Conservation (phyloP, 768 basidiomycete genomes). For the Strobilomyces confusus region DNA sequence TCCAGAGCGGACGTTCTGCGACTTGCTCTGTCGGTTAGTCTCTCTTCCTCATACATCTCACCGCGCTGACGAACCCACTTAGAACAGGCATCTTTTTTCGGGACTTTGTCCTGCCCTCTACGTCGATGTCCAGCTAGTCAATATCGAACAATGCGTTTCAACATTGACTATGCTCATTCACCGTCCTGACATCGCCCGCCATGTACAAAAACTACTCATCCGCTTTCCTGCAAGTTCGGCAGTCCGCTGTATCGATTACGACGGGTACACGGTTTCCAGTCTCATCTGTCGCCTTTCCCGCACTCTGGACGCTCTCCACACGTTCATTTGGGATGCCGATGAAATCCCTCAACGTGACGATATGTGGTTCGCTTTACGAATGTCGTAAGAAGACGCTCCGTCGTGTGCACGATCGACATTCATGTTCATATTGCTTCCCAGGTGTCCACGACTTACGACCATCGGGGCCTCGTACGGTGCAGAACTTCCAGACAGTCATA, state of each 20-base stretch:
- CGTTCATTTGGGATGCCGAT: constrained; percentile 71
- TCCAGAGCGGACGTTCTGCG: constrained; percentile 52
- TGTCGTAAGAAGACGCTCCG: constrained; percentile 43
- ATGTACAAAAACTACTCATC: constrained; percentile 58
- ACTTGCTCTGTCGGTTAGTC: constrained; percentile 57
- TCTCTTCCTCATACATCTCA: background rate
- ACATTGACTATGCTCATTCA: constrained; percentile 63
- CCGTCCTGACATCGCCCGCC: constrained; percentile 57
- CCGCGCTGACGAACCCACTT: constrained; percentile 2
- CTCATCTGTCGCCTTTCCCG: constrained; percentile 49
- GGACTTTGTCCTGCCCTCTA: constrained; percentile 59
- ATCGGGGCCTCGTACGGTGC: constrained; percentile 62
- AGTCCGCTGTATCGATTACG: constrained; percentile 6
- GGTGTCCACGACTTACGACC: constrained; percentile 63
- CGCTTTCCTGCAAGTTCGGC: constrained; percentile 32
- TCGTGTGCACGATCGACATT: background rate
- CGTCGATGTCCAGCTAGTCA: constrained; percentile 49
- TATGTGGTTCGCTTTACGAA: constrained; percentile 74
- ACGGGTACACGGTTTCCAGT: constrained; percentile 40
- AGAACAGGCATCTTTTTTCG: constrained; percentile 55
- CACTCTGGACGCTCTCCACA: constrained; percentile 59
- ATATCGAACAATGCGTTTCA: constrained; percentile 52
- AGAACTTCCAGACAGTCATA: constrained; percentile 51
- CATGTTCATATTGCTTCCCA: constrained; percentile 24
- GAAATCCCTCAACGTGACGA: constrained; percentile 62